Conservation (phyloP, 2,329 filamentous ascomycete species). For the Fusarium algeriense region DNA sequence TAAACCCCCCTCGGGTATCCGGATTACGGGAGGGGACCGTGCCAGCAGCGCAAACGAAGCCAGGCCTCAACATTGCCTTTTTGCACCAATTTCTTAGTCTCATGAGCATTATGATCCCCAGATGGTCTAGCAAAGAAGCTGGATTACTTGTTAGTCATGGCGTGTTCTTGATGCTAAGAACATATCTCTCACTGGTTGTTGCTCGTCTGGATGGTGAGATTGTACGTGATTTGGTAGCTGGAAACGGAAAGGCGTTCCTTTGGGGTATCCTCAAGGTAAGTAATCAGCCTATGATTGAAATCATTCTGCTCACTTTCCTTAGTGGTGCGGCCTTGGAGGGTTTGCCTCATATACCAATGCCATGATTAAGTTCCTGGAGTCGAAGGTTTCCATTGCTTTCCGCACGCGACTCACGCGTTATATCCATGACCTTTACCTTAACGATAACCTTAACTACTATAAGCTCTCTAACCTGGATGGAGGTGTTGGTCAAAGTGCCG, state of each 20-base stretch:
- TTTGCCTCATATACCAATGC: conserved; percentile 98
- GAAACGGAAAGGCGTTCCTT: conserved; percentile 88
- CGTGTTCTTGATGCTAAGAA: conserved; percentile 88
- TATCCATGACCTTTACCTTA: conserved; percentile 96
- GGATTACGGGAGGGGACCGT: conserved; percentile 80
- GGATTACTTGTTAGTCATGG: conserved; percentile 90
- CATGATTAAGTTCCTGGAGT: conserved; percentile 98
- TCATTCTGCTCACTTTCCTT: conserved; percentile 12
- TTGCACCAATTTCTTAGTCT: conserved; percentile 96
- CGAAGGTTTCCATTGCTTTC: conserved; percentile 98
- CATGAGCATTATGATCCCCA: conserved; percentile 96
- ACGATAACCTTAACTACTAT: conserved; percentile 95
- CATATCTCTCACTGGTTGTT: conserved; percentile 93
- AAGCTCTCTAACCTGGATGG: conserved; percentile 94
- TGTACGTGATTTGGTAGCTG: conserved; percentile 94
- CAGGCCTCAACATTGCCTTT: conserved; percentile 94
- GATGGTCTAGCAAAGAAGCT: conserved; percentile 96
- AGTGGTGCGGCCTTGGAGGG: conserved; percentile 93
- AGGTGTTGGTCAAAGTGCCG: conserved; percentile 89
- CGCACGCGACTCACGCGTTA: conserved; percentile 93
- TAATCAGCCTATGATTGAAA: neutral
- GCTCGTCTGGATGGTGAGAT: conserved; percentile 95
- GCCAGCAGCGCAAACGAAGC: conserved; percentile 90
- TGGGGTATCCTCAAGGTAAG: conserved; percentile 85
- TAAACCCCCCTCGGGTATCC: conserved; percentile 88